These are phyloP conservation scores for Reticulascus tulasneorum DNA, from an alignment of 2,329 filamentous ascomycete genomes.

Conservation along the genomic window DNA sequence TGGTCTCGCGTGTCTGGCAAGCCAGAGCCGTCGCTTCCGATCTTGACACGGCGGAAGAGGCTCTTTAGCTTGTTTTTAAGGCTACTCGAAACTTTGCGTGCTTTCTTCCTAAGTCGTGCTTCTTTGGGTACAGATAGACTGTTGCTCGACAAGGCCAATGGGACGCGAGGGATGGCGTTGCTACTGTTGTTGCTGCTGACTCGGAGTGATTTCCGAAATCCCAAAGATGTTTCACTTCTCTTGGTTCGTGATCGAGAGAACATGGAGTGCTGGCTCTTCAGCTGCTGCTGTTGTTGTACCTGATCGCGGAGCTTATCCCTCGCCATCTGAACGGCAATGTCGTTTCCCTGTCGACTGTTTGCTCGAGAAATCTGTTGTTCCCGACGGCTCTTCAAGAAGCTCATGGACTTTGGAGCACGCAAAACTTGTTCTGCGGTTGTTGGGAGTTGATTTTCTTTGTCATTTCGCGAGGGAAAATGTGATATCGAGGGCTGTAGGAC, in stretches of 20 bases:
- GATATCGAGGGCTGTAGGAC: background rate
- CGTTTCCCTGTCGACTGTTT: constrained; percentile 22
- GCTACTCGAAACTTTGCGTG: constrained; percentile 58
- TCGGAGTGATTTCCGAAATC: constrained; percentile 46
- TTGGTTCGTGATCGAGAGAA: constrained; percentile 37
- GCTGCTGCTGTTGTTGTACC: constrained; percentile 27
- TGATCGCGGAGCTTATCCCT: constrained; percentile 31
- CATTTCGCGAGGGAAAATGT: constrained; percentile 2
- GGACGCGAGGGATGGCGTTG: constrained; percentile 25
- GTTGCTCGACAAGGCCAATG: constrained; percentile 19
- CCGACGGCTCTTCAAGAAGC: constrained; percentile 37
- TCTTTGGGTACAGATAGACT: constrained; percentile 1
- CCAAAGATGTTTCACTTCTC: constrained; percentile 26
- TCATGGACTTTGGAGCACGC: constrained; percentile 52
- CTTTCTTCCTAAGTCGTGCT: constrained; percentile 41
- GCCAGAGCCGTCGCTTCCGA: constrained; percentile 35
- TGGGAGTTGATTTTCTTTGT: background rate
- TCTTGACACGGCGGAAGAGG: constrained; percentile 44
- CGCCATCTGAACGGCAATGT: constrained; percentile 30
- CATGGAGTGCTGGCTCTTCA: constrained; percentile 38
- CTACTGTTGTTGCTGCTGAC: constrained; percentile 37
- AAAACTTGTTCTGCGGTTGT: constrained; percentile 18
- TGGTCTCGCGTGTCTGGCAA: constrained; percentile 50
- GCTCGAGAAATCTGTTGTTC: constrained; percentile 16
- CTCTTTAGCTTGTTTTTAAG: constrained; percentile 59